phyloP scores from a whole-genome alignment of 495 filamentous ascomycete species.

The Sporormia fimetaria region DNA sequence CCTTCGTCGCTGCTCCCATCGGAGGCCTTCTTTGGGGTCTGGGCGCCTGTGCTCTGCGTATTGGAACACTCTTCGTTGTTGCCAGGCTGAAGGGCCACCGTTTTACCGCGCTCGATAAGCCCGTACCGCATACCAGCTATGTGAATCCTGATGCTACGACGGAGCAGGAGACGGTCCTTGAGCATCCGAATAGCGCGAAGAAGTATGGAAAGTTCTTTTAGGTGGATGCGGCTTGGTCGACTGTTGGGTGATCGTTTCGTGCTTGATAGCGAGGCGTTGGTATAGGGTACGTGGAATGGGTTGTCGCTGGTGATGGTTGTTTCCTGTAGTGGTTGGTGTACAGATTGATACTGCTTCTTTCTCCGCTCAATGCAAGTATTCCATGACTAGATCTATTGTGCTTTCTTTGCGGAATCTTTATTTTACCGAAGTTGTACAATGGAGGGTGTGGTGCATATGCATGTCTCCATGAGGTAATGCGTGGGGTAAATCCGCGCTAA shows the following conservation, averaged over 20 bases:
- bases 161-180: slow-evolving; percentile 12
- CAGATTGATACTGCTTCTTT: too few relatives aligned
- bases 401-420: too few relatives aligned
- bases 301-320: too few relatives aligned
- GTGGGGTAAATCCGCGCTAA: too few relatives aligned
- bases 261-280: neutral
- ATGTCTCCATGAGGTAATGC: too few relatives aligned
- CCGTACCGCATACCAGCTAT: slow-evolving; percentile 20
- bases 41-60: slow-evolving; percentile 44
- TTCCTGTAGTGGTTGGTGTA: too few relatives aligned
- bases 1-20: slow-evolving; percentile 65
- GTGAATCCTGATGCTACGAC: slow-evolving; percentile 2
- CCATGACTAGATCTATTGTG: too few relatives aligned
- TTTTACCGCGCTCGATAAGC: slow-evolving; percentile 55
- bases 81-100: slow-evolving; percentile 41
- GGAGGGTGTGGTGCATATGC: too few relatives aligned
- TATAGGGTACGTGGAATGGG: neutral
- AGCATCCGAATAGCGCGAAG: slow-evolving; percentile 8
- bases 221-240: neutral
- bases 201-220: slow-evolving; percentile 23
- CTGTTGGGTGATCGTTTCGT: neutral
- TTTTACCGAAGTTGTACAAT: too few relatives aligned
- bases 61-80: slow-evolving; percentile 41
- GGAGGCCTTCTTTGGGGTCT: slow-evolving; percentile 60
- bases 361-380: too few relatives aligned